A percentile compares a stretch with the other conserved stretches of the same genome.
phyloP scores from a whole-genome alignment of 1,284 basidiomycete species.

The Chiua sp. region DNA sequence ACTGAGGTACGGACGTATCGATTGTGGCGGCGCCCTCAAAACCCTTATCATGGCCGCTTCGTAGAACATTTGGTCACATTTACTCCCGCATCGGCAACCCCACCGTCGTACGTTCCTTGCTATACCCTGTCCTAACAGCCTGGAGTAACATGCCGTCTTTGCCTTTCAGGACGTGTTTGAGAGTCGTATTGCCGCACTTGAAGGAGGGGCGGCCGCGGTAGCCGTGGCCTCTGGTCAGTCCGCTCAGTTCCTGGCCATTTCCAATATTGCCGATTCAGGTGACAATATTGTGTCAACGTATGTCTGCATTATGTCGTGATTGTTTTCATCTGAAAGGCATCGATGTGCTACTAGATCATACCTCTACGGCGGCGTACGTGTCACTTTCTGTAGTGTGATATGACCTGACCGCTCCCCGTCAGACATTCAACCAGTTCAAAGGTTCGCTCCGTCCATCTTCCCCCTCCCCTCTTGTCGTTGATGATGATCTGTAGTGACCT shows the following conservation, averaged over 20 bases:
- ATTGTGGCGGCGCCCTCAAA: not conserved
- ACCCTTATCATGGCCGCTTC: not conserved
- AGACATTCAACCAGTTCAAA: conserved; percentile 93
- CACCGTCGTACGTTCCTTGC: conserved; percentile 66
- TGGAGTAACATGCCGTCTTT: not conserved
- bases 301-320: conserved; percentile 25
- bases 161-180: conserved; percentile 91
- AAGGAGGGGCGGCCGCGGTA: conserved; percentile 83
- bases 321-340: not conserved
- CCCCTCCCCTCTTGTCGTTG: not conserved
- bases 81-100: conserved; percentile 87
- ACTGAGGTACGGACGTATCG: conserved; percentile 50
- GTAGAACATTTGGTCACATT: conserved; percentile 71
- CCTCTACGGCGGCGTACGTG: conserved; percentile 70
- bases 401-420: not conserved
- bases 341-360: conserved; percentile 48
- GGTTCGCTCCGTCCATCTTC: conserved; percentile 42
- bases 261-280: conserved; percentile 68
- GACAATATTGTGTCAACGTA: conserved; percentile 84
- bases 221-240: conserved; percentile 82
- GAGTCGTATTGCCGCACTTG: conserved; percentile 82
- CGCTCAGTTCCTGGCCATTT: conserved; percentile 82
- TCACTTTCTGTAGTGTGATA: not conserved
- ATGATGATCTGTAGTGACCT: conserved; percentile 53
- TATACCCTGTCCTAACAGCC: not conserved